Evolutionary conservation across 2,329 filamentous ascomycete genomes (phyloP).

Genomic region (Neofusicoccum kwambonambiense): DNA sequence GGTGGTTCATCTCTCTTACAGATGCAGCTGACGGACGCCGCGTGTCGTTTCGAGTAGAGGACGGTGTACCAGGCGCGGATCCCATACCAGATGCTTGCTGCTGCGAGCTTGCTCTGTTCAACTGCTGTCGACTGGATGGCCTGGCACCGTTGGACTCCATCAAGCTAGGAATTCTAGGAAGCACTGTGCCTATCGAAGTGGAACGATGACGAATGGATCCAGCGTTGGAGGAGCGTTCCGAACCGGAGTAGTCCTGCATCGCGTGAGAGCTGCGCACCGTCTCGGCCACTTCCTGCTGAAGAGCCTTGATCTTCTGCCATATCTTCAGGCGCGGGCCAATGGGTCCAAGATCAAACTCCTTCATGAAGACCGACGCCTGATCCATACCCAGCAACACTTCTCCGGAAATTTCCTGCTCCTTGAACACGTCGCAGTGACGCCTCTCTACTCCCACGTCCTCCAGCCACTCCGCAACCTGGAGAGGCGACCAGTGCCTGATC

Average conservation of each 20-base stretch:
- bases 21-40: constrained; percentile 74
- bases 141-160: constrained; percentile 32
- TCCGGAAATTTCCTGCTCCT: constrained; percentile 92
- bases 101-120: constrained; percentile 30
- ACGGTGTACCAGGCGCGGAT: neutral
- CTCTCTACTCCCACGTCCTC: constrained; percentile 82
- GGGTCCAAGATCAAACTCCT: constrained; percentile 89
- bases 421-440: constrained; percentile 89
- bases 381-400: constrained; percentile 94
- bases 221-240: constrained; percentile 42
- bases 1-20: constrained; percentile 77
- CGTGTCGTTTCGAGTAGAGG: constrained; percentile 40
- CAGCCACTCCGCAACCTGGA: constrained; percentile 84
- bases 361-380: constrained; percentile 90
- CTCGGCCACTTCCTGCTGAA: constrained; percentile 77
- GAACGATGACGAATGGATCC: constrained; percentile 12
- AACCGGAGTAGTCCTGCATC: constrained; percentile 21
- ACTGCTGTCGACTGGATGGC: constrained; percentile 30
- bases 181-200: constrained; percentile 42
- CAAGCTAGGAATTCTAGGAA: constrained; percentile 39
- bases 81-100: constrained; percentile 21
- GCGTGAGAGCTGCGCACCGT: constrained; percentile 2
- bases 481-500: constrained; percentile 75
- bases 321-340: constrained; percentile 88
- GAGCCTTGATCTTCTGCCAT: constrained; percentile 91